These are phyloP conservation scores for Claviceps fusiformis DNA, from an alignment of 2,329 filamentous ascomycete genomes.

Conservation along the genomic window DNA sequence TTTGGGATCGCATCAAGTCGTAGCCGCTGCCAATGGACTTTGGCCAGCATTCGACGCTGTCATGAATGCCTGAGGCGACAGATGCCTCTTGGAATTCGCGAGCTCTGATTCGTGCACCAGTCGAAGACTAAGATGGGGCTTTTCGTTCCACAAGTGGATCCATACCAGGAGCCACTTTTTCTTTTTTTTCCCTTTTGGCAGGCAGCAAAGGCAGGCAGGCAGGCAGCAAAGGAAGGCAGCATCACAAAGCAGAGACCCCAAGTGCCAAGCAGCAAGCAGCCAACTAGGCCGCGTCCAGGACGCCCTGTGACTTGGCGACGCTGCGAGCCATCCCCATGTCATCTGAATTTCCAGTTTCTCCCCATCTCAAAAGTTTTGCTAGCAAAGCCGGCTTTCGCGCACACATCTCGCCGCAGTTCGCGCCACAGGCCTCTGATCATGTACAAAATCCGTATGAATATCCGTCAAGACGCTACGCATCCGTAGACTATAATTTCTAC, in stretches of 20 bases:
- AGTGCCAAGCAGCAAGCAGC: too few relatives aligned
- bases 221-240: neutral
- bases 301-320: constrained; percentile 1
- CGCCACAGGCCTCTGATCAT: constrained; percentile 38
- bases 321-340: constrained; percentile 6
- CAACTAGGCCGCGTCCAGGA: too few relatives aligned
- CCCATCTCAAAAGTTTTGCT: constrained; percentile 35
- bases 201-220: neutral
- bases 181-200: neutral
- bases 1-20: neutral
- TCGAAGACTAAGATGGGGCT: neutral
- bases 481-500: constrained; percentile 42
- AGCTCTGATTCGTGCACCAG: neutral
- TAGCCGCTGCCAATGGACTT: neutral
- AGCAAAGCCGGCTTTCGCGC: constrained; percentile 29
- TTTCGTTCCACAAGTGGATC: neutral
- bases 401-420: constrained; percentile 30
- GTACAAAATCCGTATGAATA: constrained; percentile 36
- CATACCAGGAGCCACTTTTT: neutral
- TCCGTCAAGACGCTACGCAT: constrained; percentile 31
- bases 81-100: neutral
- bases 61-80: constrained; percentile 21
- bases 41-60: neutral
- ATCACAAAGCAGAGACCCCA: too few relatives aligned
- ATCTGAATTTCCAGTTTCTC: constrained; percentile 14